Base-by-base conservation (phyloP, 768 basidiomycete genomes). In the Macrolepiota albuminosa region DNA sequence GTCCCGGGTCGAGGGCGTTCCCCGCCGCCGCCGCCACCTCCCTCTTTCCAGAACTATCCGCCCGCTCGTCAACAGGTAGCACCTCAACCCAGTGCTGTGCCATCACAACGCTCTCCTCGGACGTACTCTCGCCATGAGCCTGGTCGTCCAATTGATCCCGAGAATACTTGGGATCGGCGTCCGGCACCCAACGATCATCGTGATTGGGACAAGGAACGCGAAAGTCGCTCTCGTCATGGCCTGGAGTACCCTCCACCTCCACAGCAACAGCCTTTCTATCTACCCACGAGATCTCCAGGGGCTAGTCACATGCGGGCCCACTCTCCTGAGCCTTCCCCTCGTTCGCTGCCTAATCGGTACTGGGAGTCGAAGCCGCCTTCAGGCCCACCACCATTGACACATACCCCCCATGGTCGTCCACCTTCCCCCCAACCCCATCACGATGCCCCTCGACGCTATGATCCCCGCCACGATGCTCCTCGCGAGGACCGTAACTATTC, bases 271-370 rank as follows among this genome's bases (percentile, higher is more conserved):
- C 61, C 71, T 2, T 75, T 77, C 66, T 78, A 81, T 60, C 75
- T 77, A 60, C 73, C 77, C 14, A 70, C 76, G 26, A 74, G 76
- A 40, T 79, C 81, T 3, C 81, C 75, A 21, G 68, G 59, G n/a
- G 64, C 75, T 39, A 67, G 70, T 10, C 70, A 68, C 24, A 72
- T 75, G 60, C 72, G 75, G 13, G 68, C 70, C 0, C 75, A 75
- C 31, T 86, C 82, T 59, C 85, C 87, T 33, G 82, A 85, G 48
- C 78, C 81, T 0, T 89, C 88, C 1, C 87, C 88, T 3, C 81
- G 86, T 24, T 78, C 79, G 1, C 82, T 81, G 36, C 66, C 74
- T 4, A 71, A 76, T 16, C 68, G 79, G 7, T 83, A 84, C 66
- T 89, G 87, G 87, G 88, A 89, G 16, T 71, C 80, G 36, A 86